These are phyloP conservation scores for Pluteus cervinus DNA, from an alignment of 768 basidiomycete species.

Conservation along the genomic window DNA sequence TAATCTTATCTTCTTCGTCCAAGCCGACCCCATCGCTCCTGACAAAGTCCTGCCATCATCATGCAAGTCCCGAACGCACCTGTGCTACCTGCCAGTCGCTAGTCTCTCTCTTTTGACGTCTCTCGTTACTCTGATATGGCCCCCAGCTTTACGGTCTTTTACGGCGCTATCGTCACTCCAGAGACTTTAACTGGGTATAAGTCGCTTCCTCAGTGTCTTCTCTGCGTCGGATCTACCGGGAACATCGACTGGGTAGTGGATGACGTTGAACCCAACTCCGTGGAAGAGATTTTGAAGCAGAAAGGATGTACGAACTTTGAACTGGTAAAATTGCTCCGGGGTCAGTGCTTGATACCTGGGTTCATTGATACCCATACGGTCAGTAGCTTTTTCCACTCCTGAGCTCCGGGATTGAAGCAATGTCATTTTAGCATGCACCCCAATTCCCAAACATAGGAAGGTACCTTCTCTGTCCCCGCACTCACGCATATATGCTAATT, in stretches of 20 bases:
- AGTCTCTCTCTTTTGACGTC: no score
- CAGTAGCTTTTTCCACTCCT: conserved; percentile 18
- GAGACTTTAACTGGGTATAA: conserved; percentile 33
- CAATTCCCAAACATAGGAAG: conserved; percentile 72
- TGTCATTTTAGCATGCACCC: conserved; percentile 59
- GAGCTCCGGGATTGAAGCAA: background rate
- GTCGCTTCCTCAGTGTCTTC: conserved; percentile 44
- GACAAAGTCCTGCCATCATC: no score
- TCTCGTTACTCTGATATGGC: background rate
- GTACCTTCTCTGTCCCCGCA: conserved; percentile 24
- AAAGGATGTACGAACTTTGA: conserved; percentile 44
- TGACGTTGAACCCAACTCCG: conserved; percentile 39
- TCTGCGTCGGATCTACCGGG: conserved; percentile 42
- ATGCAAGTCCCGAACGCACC: no score
- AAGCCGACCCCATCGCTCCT: no score
- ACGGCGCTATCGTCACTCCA: conserved; percentile 56
- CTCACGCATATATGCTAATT: background rate
- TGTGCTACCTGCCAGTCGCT: no score
- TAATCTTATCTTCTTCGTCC: no score
- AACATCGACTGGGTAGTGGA: conserved; percentile 68
- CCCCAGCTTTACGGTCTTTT: conserved; percentile 28
- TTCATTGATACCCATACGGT: conserved; percentile 92
- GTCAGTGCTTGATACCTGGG: conserved; percentile 79
- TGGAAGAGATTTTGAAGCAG: conserved; percentile 44
- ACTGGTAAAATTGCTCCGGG: conserved; percentile 36